Percentiles rank a stretch among this genome's conserved stretches.
These are phyloP conservation scores for Bathelium albidoporum DNA, from an alignment of 495 filamentous ascomycete genomes.

Conservation along the genomic window DNA sequence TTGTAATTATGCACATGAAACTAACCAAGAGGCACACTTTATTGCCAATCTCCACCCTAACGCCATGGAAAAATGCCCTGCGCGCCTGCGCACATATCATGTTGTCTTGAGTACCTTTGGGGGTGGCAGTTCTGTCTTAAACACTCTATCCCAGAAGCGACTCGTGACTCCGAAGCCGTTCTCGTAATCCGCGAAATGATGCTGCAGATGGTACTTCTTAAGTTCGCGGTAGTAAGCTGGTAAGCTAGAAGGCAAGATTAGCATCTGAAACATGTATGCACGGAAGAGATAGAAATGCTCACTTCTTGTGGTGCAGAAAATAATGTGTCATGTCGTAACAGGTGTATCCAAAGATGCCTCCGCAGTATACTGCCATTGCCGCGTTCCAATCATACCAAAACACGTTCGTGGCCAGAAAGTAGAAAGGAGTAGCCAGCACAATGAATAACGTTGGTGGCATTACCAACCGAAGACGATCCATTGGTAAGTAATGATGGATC, in stretches of 20 bases:
- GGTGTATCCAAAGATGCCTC: constrained; percentile 90
- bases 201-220: constrained; percentile 93
- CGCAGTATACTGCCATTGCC: constrained; percentile 67
- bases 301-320: constrained; percentile 96
- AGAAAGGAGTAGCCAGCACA: constrained; percentile 78
- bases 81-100: constrained; percentile 5
- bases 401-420: constrained; percentile 76
- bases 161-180: constrained; percentile 99
- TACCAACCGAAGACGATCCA: constrained; percentile 93
- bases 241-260: constrained; percentile 39
- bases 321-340: constrained; percentile 98
- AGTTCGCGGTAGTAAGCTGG: constrained; percentile 77
- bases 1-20: too few relatives aligned
- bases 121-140: constrained; percentile 70
- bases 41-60: too few relatives aligned
- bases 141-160: constrained; percentile 88
- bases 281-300: constrained; percentile 25
- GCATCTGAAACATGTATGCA: constrained; percentile 7
- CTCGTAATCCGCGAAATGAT: constrained; percentile 94
- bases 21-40: too few relatives aligned
- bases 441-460: constrained; percentile 93
- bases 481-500: constrained; percentile 95
- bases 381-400: constrained; percentile 81
- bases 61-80: too few relatives aligned
- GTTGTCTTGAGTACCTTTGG: constrained; percentile 32